Percentiles rank a stretch among this genome's conserved stretches.
Evolutionary conservation across 441 rosid genomes (phyloP).

Genomic region (Bruguiera hainesii): DNA sequence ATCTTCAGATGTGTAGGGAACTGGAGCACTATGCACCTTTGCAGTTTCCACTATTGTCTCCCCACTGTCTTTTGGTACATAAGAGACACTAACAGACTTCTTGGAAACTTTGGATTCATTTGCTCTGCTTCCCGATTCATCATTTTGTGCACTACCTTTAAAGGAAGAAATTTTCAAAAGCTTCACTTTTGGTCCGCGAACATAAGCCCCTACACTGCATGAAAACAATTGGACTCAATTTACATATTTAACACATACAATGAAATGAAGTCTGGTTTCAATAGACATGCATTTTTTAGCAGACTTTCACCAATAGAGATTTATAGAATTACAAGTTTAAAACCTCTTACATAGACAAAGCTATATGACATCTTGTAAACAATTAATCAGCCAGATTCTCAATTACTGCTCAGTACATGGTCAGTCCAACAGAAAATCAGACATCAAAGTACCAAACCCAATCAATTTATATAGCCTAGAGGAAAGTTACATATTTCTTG

Average conservation of each 20-base stretch:
- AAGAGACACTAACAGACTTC: constrained; percentile 60
- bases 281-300: constrained; percentile 5
- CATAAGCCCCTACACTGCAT: constrained; percentile 59
- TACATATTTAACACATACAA: constrained; percentile 15
- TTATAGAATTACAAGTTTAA: neutral
- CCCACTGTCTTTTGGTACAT: constrained; percentile 63
- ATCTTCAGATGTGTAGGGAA: constrained; percentile 60
- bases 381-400: neutral
- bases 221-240: constrained; percentile 27
- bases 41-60: constrained; percentile 51
- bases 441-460: neutral
- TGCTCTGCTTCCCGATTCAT: constrained; percentile 52
- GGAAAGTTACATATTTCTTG: constrained; percentile 22
- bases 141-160: constrained; percentile 64
- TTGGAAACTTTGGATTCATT: constrained; percentile 52
- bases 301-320: neutral
- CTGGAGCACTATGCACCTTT: constrained; percentile 50
- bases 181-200: constrained; percentile 43
- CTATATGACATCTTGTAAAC: neutral
- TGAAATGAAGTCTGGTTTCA: neutral
- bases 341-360: neutral
- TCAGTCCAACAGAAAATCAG: neutral
- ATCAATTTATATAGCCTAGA: neutral
- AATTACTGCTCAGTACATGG: neutral
- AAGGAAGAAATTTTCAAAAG: constrained; percentile 65